These are phyloP conservation scores for Cydonia oblonga DNA, from an alignment of 331 rosid genomes.

Conservation along the genomic window DNA sequence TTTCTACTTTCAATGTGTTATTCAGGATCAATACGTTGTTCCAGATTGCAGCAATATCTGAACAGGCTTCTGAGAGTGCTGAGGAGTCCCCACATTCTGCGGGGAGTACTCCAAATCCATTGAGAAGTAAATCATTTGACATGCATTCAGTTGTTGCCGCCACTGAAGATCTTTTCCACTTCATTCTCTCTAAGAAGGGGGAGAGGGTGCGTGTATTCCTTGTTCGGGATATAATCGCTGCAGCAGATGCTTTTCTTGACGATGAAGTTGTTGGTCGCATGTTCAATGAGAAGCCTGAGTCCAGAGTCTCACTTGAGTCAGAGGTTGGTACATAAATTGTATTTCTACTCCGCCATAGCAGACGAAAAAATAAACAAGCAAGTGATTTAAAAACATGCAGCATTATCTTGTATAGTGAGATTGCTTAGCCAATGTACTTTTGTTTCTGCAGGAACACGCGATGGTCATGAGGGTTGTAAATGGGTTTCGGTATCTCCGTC, in stretches of 20 bases:
- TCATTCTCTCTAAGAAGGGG: slow-evolving; percentile 83
- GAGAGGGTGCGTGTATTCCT: slow-evolving; percentile 79
- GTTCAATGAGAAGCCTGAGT: slow-evolving; percentile 30
- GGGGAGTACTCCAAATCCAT: slow-evolving; percentile 36
- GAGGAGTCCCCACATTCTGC: slow-evolving; percentile 31
- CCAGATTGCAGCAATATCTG: slow-evolving; percentile 90
- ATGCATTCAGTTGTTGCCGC: slow-evolving; percentile 82
- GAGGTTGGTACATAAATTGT: slow-evolving; percentile 37
- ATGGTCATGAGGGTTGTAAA: slow-evolving; percentile 38
- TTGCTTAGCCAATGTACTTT: background rate
- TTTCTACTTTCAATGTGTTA: background rate
- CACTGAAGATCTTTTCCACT: slow-evolving; percentile 70
- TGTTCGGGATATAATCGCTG: slow-evolving; percentile 61
- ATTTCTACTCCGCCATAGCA: background rate
- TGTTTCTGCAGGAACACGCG: slow-evolving; percentile 39
- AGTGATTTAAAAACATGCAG: background rate
- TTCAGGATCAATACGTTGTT: slow-evolving; percentile 19
- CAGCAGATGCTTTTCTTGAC: slow-evolving; percentile 53
- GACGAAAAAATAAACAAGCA: background rate
- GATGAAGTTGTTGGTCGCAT: slow-evolving; percentile 45
- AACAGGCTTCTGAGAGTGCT: slow-evolving; percentile 67
- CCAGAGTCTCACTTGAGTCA: slow-evolving; percentile 20
- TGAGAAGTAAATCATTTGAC: slow-evolving; percentile 74
- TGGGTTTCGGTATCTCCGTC: slow-evolving; percentile 48
- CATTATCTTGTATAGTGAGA: background rate